Base-by-base conservation (phyloP, 1,284 basidiomycete species). In the Fistulinella staudtii region DNA sequence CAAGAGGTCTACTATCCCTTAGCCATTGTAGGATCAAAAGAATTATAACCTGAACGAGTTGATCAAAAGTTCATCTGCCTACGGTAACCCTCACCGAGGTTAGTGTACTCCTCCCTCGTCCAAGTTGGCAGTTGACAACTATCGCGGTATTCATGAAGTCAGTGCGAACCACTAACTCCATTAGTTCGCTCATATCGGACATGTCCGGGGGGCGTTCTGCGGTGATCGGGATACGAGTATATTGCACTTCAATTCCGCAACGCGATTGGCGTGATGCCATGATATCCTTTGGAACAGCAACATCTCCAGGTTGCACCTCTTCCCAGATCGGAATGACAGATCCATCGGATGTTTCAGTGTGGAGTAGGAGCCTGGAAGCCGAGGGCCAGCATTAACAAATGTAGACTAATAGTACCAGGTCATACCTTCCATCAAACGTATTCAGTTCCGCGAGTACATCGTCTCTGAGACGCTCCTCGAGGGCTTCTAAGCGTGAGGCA, bases 311-410 rank as follows among this genome's bases (percentile, higher is more conserved):
- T 37, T 79, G 75, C 2, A 90, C 89, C 55, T 93, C 89, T 66
- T 98, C 95, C 96, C 96, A 99, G 2, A 97, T 74, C 0, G 96
- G 95, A 8, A 95, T 81, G 10, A 99, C 89, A 4, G 87, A 79
- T 2, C 96, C 94, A 54, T 94, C 90, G 0, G 80, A 64, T 0
- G 85, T 85, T 68, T 99, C 96, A 1, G 89, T 88, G 58, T 99
- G 96, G 21, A 99, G 74, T 4, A 99, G 72, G 0, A 97, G 68
- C 42, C 89, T 46, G 42, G 5, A 3, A 28, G 25, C 3, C 3
- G n/a, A n/a, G n/a, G n/a, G n/a, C n/a, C n/a, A n/a, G n/a, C n/a
- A n/a, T n/a, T n/a, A n/a, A n/a, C n/a, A n/a, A n/a, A n/a, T n/a
- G n/a, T n/a, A n/a, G n/a, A n/a, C n/a, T n/a, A n/a, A n/a, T n/a